These are phyloP conservation scores for Clarkia xantiana DNA, from an alignment of 345 rosid genomes.

Conservation along the genomic window DNA sequence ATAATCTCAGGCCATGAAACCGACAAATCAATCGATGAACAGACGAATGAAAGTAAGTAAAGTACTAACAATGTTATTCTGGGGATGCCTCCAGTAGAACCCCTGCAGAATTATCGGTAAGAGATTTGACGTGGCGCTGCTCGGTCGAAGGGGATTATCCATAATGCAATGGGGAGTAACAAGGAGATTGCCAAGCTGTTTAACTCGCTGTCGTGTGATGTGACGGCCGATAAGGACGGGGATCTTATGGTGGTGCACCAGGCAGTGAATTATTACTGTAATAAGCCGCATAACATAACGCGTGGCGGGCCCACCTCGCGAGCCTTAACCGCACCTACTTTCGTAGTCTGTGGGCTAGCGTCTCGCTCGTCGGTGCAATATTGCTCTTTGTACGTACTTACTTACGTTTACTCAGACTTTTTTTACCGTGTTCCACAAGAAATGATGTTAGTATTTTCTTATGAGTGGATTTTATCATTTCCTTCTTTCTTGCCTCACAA, in stretches of 20 bases:
- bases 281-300: constrained; percentile 27
- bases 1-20: neutral
- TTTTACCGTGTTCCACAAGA: constrained; percentile 8
- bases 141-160: constrained; percentile 25
- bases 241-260: constrained; percentile 14
- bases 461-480: too few species aligned
- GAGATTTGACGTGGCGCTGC: constrained; percentile 37
- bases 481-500: too few species aligned
- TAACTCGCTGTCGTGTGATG: constrained; percentile 22
- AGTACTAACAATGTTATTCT: constrained; percentile 39
- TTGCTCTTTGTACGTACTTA: constrained; percentile 34
- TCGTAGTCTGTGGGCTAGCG: constrained; percentile 35
- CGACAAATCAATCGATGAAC: too few species aligned
- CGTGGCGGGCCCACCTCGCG: constrained; percentile 35
- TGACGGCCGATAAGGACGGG: constrained; percentile 24
- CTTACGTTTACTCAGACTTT: constrained; percentile 26
- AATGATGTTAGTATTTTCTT: too few species aligned
- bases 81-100: constrained; percentile 60
- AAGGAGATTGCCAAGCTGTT: constrained; percentile 29
- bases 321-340: constrained; percentile 31
- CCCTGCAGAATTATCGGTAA: constrained; percentile 55
- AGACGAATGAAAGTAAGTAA: neutral
- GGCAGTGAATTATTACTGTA: constrained; percentile 20
- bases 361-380: constrained; percentile 23
- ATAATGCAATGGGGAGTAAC: constrained; percentile 25